Conservation (phyloP, 164 flowering plant genomes). For the Hamamelis virginiana region DNA sequence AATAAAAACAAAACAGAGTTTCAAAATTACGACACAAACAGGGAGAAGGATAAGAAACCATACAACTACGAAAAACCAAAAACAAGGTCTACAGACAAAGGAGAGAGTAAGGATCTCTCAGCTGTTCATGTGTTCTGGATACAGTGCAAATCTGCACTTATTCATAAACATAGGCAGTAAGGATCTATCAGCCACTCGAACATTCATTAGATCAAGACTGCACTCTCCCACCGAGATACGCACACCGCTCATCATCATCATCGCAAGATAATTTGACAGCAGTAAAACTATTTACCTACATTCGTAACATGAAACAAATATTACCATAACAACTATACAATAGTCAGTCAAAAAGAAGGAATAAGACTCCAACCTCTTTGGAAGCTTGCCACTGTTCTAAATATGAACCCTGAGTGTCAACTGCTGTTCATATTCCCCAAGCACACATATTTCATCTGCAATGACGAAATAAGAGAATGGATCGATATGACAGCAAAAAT, state of each 20-base stretch:
- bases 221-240: not conserved
- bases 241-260: no score
- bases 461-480: constrained; percentile 5
- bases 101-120: not conserved
- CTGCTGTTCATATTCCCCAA: constrained; percentile 61
- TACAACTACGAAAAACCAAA: not conserved
- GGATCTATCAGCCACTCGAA: not conserved
- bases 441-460: constrained; percentile 77
- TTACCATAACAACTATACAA: no score
- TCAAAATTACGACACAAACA: no score
- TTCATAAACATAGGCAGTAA: not conserved
- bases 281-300: not conserved
- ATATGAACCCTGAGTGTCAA: constrained; percentile 13
- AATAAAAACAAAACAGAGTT: no score
- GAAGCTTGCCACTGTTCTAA: no score
- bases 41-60: not conserved
- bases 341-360: not conserved
- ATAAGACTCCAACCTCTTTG: not conserved
- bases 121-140: not conserved
- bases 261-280: not conserved
- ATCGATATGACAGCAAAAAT: not conserved
- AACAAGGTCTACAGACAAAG: not conserved
- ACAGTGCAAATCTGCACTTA: not conserved
- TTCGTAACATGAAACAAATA: not conserved
- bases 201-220: no score